phyloP scores from a whole-genome alignment of 257 asterid genomes.

The Solanum megistacrolobum region DNA sequence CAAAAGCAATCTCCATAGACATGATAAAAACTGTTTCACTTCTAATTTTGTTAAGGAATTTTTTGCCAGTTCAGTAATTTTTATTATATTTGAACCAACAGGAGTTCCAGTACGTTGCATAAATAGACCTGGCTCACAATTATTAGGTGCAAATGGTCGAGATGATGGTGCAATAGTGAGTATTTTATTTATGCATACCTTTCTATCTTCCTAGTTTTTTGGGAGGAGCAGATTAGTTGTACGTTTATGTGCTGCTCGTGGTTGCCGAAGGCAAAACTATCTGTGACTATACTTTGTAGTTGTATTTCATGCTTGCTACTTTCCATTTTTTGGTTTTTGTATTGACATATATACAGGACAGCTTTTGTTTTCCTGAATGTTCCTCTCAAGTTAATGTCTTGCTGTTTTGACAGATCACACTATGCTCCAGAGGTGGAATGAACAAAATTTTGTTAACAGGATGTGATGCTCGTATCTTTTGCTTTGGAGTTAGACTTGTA shows the following conservation, averaged over 20 bases:
- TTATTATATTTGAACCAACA: constrained; percentile 23
- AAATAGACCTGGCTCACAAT: constrained; percentile 83
- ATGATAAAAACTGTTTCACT: neutral
- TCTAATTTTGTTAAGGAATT: neutral
- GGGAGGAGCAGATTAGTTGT: neutral
- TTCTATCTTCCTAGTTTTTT: neutral
- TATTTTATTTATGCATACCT: constrained; percentile 8
- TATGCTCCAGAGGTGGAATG: constrained; percentile 58
- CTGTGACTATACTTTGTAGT: neutral
- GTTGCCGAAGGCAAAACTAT: neutral
- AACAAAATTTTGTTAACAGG: constrained; percentile 59
- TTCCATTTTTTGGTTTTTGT: neutral
- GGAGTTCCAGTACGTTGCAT: constrained; percentile 78
- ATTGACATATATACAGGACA: neutral
- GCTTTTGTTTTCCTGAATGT: neutral
- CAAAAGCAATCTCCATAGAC: neutral
- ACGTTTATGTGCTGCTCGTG: neutral
- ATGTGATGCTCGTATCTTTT: constrained; percentile 66
- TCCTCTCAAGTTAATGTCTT: constrained; percentile 12
- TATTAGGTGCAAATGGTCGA: constrained; percentile 67
- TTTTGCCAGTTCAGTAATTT: neutral
- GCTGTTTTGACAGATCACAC: constrained; percentile 44
- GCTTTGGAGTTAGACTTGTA: constrained; percentile 69
- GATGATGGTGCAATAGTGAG: constrained; percentile 75
- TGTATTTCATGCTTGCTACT: neutral